Base-by-base conservation (phyloP, 345 rosid species). In the Theobroma cacao region DNA sequence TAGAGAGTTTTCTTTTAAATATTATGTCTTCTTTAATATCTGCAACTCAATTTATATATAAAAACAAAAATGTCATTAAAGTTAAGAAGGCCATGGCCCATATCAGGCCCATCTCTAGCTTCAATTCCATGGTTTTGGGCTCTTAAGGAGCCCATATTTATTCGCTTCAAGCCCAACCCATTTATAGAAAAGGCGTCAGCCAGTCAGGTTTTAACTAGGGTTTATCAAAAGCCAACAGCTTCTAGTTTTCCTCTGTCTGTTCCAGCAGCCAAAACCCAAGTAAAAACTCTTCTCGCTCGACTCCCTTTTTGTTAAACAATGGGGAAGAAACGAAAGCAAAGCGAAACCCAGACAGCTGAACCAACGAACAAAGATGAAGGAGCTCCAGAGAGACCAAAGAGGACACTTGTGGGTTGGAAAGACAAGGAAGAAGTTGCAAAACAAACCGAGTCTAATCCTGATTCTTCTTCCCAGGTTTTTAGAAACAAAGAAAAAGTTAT, bases 401-500 rank as follows among this genome's bases (percentile, higher is more conserved):
- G 98, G 61, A 90, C 97, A 18, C 92, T 94, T 1, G 72, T 92
- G 47, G 98, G 98, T 2, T 94, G 97, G 98, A 94, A 93, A 87
- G 93, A 90, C 47, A 87, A 87, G 76, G 74, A 33, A 1, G 90
- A 87, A 62, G 87, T 62, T 58, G 1, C 40, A 20, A 78, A 65
- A 17, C 85, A 78, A 67, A 55, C 75, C 17, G 83, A 30, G 7
- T 52, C 81, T 10, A 70, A 30, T 18, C 24, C 40, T 18, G 77
- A 79, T 26, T 38, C 80, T 68, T 78, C 77, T 0, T 14, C 34
- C 13, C 72, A 36, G 2, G 80, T 30, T 31, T 96, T 94, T 79
- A 93, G 99, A 88, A 97, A 93, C 78, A 97, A 92, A 81, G 99
- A 97, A 83, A 97, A 94, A 85, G 98, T 93, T 58, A 86, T 97